Conservation (phyloP, 441 rosid genomes). For the Brassica hybrid region DNA sequence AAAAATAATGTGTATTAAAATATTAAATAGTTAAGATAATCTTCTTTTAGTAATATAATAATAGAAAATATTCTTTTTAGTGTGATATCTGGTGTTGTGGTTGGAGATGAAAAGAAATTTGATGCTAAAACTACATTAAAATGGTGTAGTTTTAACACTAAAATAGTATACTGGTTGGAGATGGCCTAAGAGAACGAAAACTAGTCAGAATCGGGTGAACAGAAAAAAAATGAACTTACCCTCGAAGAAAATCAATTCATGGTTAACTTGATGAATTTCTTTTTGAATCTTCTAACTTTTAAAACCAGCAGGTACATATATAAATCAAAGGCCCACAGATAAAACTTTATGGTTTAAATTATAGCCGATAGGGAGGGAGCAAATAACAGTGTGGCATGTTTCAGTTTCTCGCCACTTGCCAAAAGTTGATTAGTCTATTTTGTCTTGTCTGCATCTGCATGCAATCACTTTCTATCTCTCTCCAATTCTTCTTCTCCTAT, state of each 20-base stretch:
- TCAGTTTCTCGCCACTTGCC: constrained; percentile 26
- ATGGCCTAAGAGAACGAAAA: neutral
- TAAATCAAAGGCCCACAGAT: neutral
- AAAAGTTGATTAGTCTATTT: constrained; percentile 9
- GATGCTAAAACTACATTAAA: too few species aligned
- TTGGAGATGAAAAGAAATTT: too few species aligned
- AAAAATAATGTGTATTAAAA: too few species aligned
- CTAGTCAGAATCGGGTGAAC: neutral
- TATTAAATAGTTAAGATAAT: too few species aligned
- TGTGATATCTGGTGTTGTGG: too few species aligned
- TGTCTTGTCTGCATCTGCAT: neutral
- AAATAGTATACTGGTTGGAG: too few species aligned
- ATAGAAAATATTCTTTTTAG: too few species aligned
- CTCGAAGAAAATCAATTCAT: neutral
- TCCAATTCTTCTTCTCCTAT: constrained; percentile 16
- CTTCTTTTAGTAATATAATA: too few species aligned
- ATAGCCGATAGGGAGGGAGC: neutral
- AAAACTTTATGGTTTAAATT: neutral
- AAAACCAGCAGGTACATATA: neutral
- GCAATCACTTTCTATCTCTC: neutral
- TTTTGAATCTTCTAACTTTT: neutral
- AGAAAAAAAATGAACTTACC: neutral
- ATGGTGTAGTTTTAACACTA: too few species aligned
- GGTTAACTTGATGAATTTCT: neutral
- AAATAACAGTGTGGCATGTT: neutral